phyloP scores from a whole-genome alignment of 208 protist genomes.

The Leishmania mexicana region DNA sequence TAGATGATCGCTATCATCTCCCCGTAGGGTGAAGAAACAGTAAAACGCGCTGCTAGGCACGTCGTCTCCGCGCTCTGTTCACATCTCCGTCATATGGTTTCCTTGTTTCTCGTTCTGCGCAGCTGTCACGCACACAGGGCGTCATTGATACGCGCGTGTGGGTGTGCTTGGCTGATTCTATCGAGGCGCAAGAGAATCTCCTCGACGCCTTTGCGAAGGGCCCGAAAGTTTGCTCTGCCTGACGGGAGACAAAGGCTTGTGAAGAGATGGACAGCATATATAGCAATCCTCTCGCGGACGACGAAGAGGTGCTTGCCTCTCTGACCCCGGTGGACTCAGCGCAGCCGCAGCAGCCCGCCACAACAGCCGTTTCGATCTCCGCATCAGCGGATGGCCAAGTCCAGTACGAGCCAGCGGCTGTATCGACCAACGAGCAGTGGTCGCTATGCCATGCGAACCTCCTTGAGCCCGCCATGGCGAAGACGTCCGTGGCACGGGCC shows the following conservation, averaged over 20 bases:
- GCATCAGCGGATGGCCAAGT: background rate
- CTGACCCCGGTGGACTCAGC: background rate
- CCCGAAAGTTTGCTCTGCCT: background rate
- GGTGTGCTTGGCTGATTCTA: background rate
- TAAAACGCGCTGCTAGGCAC: background rate
- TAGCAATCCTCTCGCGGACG: slow-evolving; percentile 16
- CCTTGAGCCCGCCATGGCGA: background rate
- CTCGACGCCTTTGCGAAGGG: background rate
- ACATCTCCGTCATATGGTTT: background rate
- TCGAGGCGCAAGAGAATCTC: background rate
- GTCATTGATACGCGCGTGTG: background rate
- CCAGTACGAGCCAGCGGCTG: background rate
- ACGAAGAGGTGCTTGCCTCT: slow-evolving; percentile 12
- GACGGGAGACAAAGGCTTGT: background rate
- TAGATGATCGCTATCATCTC: background rate
- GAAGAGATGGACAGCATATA: background rate
- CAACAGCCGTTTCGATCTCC: background rate
- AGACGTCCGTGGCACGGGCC: background rate
- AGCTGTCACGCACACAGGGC: background rate
- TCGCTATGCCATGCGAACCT: background rate
- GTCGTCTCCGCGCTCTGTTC: background rate
- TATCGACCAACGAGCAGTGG: background rate
- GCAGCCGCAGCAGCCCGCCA: background rate
- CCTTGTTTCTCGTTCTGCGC: background rate
- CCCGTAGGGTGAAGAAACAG: background rate